phyloP scores from a whole-genome alignment of 1,139 yeast species.

The Yamadazyma friedrichii region DNA sequence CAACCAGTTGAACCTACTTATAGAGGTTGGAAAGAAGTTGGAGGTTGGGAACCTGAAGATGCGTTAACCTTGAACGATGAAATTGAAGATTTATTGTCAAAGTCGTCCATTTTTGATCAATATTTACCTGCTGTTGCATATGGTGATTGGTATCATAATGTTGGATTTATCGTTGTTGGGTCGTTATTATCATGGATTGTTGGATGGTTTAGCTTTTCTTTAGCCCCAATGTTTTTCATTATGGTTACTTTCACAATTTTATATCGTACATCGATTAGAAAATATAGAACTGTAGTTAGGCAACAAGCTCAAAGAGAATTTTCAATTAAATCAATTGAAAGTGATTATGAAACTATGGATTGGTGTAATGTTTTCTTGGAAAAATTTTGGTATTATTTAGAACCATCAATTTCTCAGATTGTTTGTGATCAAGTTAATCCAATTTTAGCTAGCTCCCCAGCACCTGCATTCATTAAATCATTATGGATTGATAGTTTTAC shows the following conservation, averaged over 20 bases:
- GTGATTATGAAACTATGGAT: conserved; percentile 89
- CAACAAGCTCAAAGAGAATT: conserved; percentile 85
- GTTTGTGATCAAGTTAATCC: conserved; percentile 85
- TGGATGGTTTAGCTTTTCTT: conserved; percentile 74
- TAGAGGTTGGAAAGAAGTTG: conserved; percentile 93
- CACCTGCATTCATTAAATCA: conserved; percentile 79
- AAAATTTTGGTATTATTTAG: conserved; percentile 88
- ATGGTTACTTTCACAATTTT: conserved; percentile 58
- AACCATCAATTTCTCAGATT: conserved; percentile 86
- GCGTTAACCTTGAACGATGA: conserved; percentile 67
- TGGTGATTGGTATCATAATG: conserved; percentile 96
- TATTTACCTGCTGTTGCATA: conserved; percentile 69
- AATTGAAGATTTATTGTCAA: conserved; percentile 60
- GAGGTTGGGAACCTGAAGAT: conserved; percentile 77
- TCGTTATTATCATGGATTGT: conserved; percentile 73
- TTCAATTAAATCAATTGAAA: conserved; percentile 74
- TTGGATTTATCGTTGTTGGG: conserved; percentile 63
- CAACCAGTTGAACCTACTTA: conserved; percentile 60
- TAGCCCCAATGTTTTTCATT: conserved; percentile 79
- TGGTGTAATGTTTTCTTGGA: conserved; percentile 88
- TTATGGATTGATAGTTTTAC: conserved; percentile 88
- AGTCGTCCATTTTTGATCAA: conserved; percentile 68
- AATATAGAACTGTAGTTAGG: conserved; percentile 70
- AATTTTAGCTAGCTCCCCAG: conserved; percentile 68
- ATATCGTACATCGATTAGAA: conserved; percentile 81